Evolutionary conservation across 176 grass and related monocot species (phyloP), one percentile per base, ranked within the genome.

Genomic region (Oryza rufipogon): DNA sequence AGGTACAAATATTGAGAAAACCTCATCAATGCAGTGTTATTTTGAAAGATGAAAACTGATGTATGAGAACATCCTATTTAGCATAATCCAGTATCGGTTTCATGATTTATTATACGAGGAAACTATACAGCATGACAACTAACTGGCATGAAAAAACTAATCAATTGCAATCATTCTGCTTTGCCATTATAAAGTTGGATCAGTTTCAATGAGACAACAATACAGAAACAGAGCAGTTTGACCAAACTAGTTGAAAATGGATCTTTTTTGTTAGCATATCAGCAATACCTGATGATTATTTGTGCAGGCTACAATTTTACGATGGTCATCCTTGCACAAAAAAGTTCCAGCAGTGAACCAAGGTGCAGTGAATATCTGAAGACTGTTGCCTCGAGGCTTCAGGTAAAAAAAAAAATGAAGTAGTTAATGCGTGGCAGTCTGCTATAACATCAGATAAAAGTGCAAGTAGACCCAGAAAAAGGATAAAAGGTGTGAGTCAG

Each of bases 271-370:
- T 51, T 76, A 63, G 44, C 71, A 80, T 71, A 28, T 45, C 42
- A 87, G 17, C 7, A 58, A 74, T 92, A 96, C 97, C 97, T 99
- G 93, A 89, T 99, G 86, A 73, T 92, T 80, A 81, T 87, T 89
- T 15, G 97, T 96, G 54, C 97, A 89, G 58, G 88, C 88, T 56
- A 92, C 91, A 89, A 99, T 91, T 86, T 99, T 99, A 49, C 97
- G 89, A 88, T 99, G 91, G 91, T 99, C 97, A 84, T 92, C 93
- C 84, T 99, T 87, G 63, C 84, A 92, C 76, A 99, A 70, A 84
- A 99, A 99, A 65, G 93, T 91, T 81, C 91, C 88, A 80, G 97
- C 86, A 76, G 97, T 99, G 73, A 96, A 96, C 86, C 93, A 96
- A 70, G 91, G 87, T 75, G 84, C 84, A 41, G 71, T 84, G 73